Evolutionary conservation across 208 protist species (phyloP), one percentile per base, ranked within the genome.

Genomic region (Herpetomonas samuelpessoai): DNA sequence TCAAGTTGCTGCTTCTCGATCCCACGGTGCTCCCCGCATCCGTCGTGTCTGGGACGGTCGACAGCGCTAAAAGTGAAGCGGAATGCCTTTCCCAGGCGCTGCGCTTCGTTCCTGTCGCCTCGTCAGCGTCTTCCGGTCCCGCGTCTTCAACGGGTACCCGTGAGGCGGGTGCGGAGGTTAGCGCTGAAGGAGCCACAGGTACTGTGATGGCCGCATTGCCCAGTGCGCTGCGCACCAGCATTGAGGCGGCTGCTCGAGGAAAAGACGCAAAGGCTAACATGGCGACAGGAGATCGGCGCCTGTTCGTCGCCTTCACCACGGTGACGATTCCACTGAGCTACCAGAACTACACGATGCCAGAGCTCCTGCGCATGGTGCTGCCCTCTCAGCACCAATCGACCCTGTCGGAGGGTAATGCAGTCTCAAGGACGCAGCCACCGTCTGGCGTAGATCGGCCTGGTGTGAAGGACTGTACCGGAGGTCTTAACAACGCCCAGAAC

Each of bases 281-380:
- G 18, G 12, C 7, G 18, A 7, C 7, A 9, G 46, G 18, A 24
- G 46, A 4, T n/a, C 21, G 12, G 7, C 26, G 6, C 19, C 41
- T 76, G 25, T 38, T 44, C 0, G 45, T 88, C 19, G 72, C 68
- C 18, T 50, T 86, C 26, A 62, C 79, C 1, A 44, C 53, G 3
- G 65, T 77, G 39, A 56, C 0, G 25, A 69, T 95, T 25, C 14
- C 38, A n/a, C 71, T 95, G 16, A 79, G 62, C 24, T 83, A 86
- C 49, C 48, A 62, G 25, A 92, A 91, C 47, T 96, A 88, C 72
- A 91, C 87, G 4, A 93, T 92, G 85, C 63, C 83, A 14, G 83
- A 96, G 68, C 55, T 94, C 25, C 79, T 96, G 18, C 52, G 58
- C 30, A 61, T 59, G 39, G 68, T 93, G 51, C 65, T 88, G 12